Conservation (phyloP, 371 early-diverging fungal genomes). For the Mucor plumbeus region DNA sequence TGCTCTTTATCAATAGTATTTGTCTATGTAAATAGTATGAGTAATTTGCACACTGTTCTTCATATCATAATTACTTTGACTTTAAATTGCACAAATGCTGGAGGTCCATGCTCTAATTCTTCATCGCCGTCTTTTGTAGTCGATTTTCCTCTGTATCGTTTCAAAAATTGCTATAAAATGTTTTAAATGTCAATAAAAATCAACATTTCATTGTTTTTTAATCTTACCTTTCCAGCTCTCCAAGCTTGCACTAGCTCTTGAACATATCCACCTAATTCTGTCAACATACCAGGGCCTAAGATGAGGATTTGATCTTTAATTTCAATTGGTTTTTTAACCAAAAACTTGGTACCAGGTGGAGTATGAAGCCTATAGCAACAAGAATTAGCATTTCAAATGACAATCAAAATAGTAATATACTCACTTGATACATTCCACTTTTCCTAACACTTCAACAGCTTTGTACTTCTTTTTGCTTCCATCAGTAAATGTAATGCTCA, state of each 20-base stretch:
- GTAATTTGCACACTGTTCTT: background rate
- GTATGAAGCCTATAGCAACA: constrained; percentile 38
- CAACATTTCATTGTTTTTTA: background rate
- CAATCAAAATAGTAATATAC: background rate
- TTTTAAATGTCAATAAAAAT: background rate
- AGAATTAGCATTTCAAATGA: background rate
- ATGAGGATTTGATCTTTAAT: constrained; percentile 40
- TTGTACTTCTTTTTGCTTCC: constrained; percentile 45
- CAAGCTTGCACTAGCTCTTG: constrained; percentile 51
- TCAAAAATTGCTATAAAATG: constrained; percentile 42
- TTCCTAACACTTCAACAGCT: constrained; percentile 40
- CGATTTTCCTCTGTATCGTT: constrained; percentile 25
- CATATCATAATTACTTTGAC: constrained; percentile 28
- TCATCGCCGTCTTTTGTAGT: constrained; percentile 17
- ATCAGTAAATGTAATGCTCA: constrained; percentile 42
- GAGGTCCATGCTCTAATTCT: constrained; percentile 36
- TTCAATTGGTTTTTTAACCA: constrained; percentile 40
- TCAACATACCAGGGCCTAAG: constrained; percentile 41
- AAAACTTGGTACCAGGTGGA: constrained; percentile 49
- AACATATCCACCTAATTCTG: constrained; percentile 49
- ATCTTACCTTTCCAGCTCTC: constrained; percentile 48
- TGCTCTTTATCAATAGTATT: constrained; percentile 24
- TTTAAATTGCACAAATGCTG: constrained; percentile 52
- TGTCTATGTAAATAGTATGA: background rate
- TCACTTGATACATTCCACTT: constrained; percentile 43